Base-by-base conservation (phyloP, 2,329 filamentous ascomycete genomes). In the Beauveria sp. region DNA sequence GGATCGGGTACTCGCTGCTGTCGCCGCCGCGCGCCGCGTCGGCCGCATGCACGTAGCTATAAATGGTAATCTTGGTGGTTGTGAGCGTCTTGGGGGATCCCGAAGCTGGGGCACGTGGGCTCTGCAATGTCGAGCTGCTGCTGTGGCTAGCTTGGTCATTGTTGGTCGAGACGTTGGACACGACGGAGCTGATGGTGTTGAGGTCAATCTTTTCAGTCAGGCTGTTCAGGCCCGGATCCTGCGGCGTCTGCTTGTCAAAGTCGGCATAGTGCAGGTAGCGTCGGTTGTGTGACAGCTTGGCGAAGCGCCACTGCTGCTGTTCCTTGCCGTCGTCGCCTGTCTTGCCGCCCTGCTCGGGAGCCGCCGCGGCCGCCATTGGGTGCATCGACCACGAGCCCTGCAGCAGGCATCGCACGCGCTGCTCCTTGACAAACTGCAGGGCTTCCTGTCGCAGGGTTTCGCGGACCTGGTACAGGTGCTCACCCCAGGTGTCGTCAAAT, bases 341-440 rank as follows among this genome's bases (percentile, higher is more conserved):
- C 70, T 70, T 74, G 69, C 72, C 77, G 66, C 62, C 71, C 65
- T 61, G 71, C 66, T 59, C 69, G 70, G 34, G 34, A 37, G 53
- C 68, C 68, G 54, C 41, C 67, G 50, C 41, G 5, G 63, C 66
- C 59, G 77, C 72, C 12, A 74, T 69, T 5, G 81, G 73, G 73
- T 81, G 75, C 71, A 77, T 72, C 76, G 97, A 99, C 94, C 94
- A 99, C 10, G 89, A 87, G 7, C 94, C 94, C 66, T 91, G 84
- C 4, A 97, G 82, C 44, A 99, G 79, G 70, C 92, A 97, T 59
- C 94, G 84, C 63, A 97, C 90, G 43, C 94, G 86, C 73, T 99
- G 94, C 76, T 99, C 94, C 74, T 96, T 97, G 74, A 97, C 90
- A 70, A 99, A 99, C 69, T 96, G 91, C 59, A 97, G 77, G 12